A percentile compares a stretch with the other conserved stretches of the same genome.
These are phyloP conservation scores for Massariosphaeria phaeospora DNA, from an alignment of 495 filamentous ascomycete species.

Conservation along the genomic window DNA sequence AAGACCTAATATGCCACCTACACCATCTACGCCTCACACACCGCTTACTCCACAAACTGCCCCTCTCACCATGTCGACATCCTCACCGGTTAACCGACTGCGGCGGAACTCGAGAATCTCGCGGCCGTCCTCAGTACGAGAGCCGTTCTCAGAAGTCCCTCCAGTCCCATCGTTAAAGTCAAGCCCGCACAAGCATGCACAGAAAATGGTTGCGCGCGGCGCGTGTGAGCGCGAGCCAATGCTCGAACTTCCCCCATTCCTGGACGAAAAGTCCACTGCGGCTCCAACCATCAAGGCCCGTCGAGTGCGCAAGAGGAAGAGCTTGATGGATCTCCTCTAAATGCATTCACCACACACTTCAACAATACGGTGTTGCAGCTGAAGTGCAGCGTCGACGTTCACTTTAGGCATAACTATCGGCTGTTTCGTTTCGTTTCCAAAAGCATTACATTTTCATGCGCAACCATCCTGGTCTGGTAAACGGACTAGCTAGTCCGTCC, in stretches of 20 bases:
- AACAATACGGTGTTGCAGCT: not conserved
- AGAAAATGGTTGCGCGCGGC: constrained; percentile 25
- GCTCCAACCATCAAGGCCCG: constrained; percentile 4
- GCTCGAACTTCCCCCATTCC: constrained; percentile 28
- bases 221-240: constrained; percentile 29
- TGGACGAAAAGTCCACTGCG: not conserved
- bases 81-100: not conserved
- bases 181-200: not conserved
- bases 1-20: constrained; percentile 12
- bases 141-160: constrained; percentile 3
- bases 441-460: not conserved
- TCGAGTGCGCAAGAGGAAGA: constrained; percentile 25
- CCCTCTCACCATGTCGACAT: constrained; percentile 1
- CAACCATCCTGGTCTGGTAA: not conserved
- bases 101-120: constrained; percentile 10
- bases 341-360: not conserved
- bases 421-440: constrained; percentile 9
- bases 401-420: not conserved
- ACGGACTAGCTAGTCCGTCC: not conserved
- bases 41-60: constrained; percentile 25
- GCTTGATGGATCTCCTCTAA: constrained; percentile 27
- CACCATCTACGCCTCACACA: constrained; percentile 18
- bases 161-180: not conserved
- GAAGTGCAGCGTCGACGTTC: no score
- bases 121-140: not conserved